Conservation (phyloP, 805 yeast species). For the Ogataea naganishii region DNA sequence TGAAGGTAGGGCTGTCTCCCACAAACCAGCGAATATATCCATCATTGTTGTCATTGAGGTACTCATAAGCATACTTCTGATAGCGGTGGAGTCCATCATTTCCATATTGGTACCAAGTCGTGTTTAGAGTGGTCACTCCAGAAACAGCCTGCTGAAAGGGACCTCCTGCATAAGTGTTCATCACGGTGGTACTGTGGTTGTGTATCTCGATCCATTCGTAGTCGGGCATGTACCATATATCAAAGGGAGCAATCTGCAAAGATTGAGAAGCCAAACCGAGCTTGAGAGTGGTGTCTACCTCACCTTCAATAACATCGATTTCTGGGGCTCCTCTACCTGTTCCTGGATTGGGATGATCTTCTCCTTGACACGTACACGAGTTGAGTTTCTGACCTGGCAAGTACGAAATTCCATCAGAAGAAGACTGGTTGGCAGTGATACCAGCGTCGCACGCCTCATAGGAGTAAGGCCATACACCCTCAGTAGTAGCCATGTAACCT, state of each 20-base stretch:
- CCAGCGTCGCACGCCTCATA: constrained; percentile 89
- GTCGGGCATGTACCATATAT: constrained; percentile 91
- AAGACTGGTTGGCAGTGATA: constrained; percentile 87
- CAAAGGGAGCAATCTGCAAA: constrained; percentile 86
- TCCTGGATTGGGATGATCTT: constrained; percentile 84
- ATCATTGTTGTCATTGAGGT: constrained; percentile 52
- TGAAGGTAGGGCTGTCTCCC: constrained; percentile 70
- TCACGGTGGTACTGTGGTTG: constrained; percentile 59
- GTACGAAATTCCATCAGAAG: constrained; percentile 81
- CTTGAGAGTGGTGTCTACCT: constrained; percentile 41
- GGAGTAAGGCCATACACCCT: constrained; percentile 93
- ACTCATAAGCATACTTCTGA: constrained; percentile 77
- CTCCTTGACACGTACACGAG: constrained; percentile 73
- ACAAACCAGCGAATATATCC: constrained; percentile 86
- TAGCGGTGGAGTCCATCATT: constrained; percentile 36
- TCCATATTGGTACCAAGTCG: constrained; percentile 74
- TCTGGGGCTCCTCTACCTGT: constrained; percentile 93
- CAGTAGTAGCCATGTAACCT: constrained; percentile 79
- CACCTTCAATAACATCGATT: constrained; percentile 87
- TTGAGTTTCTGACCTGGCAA: constrained; percentile 77
- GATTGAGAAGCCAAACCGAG: constrained; percentile 86
- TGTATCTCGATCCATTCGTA: constrained; percentile 69
- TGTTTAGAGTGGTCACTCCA: constrained; percentile 68
- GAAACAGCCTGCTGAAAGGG: constrained; percentile 92
- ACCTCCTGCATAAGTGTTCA: constrained; percentile 89